Evolutionary conservation across 352 stramenopile genomes (phyloP), one percentile per base, ranked within the genome.

Genomic region (Globisporangium takayamanum): DNA sequence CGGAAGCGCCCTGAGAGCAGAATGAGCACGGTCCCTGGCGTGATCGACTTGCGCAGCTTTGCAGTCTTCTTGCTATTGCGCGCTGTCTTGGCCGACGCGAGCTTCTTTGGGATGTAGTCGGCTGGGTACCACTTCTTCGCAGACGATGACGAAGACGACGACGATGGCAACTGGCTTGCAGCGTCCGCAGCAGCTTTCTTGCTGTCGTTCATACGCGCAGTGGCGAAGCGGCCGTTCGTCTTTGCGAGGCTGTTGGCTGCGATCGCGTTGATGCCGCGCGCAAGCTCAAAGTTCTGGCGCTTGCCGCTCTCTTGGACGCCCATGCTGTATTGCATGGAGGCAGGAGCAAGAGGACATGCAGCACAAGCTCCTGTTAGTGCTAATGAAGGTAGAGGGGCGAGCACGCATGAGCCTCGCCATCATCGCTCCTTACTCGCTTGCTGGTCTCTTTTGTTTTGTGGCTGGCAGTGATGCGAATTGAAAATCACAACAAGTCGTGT

Each of bases 1-100:
- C 93, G 88, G 85, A 99, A 99, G 70, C 97, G 92, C 55, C 97
- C 97, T 33, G 92, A 94, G 16, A 99, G 80, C 62, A 99, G 78
- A 72, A 99, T 99, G 49, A 99, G 81, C 41, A 99, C 95, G 26
- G 96, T 98, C 73, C 97, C 97, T 8, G 97, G 95, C 50, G 87
- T 97, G 80, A 99, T 98, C 60, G 89, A 97, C 62, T 94, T 86
- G 59, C 97, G 95, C 22, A 99, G 82, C 78, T 97, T 97, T 56
- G 93, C 87, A 30, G 90, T 70, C 69, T 98, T 98, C 58, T 76
- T 73, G 64, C 69, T 82, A 76, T 89, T 89, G 64, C 80, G 80
- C 45, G 69, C 73, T 5, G 80, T 89, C 78, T 89, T 89, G 69
- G 80, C 80, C 61, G 77, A 88, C 42, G 80, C 64, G 41, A 89